These are phyloP conservation scores for Teratosphaeria destructans DNA, from an alignment of 2,329 filamentous ascomycete genomes.

Conservation along the genomic window DNA sequence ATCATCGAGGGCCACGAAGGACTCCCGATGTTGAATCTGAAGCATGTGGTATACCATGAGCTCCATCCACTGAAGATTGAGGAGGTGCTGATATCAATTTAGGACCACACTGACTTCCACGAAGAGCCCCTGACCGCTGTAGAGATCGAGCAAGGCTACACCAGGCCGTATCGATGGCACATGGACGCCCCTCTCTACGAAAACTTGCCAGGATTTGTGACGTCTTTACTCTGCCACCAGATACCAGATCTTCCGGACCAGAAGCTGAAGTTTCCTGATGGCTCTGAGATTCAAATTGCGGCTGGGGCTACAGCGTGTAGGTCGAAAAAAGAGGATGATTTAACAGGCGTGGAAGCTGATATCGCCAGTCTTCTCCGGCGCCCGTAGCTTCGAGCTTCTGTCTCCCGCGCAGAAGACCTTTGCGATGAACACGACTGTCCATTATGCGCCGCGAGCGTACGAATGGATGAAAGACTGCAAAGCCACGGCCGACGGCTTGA, in stretches of 20 bases:
- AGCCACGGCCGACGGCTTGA: conserved; percentile 19
- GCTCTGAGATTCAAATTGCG: conserved; percentile 9
- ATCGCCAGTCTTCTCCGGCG: conserved; percentile 18
- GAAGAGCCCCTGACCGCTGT: neutral
- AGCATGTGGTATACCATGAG: conserved; percentile 6
- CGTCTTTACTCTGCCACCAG: conserved; percentile 14
- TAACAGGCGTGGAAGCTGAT: conserved; percentile 3
- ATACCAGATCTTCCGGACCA: conserved; percentile 16
- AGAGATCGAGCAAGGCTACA: conserved; percentile 8
- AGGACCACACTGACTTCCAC: neutral
- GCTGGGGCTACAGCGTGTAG: conserved; percentile 17
- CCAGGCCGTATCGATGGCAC: conserved; percentile 23
- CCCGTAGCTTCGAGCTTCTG: conserved; percentile 17
- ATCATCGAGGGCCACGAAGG: conserved; percentile 10
- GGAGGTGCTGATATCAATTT: neutral
- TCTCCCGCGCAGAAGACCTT: conserved; percentile 17
- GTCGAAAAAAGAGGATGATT: neutral
- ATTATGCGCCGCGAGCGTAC: conserved; percentile 21
- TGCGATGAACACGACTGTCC: conserved; percentile 20
- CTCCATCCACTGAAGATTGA: too few species aligned
- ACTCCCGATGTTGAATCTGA: conserved; percentile 10
- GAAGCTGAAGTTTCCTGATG: conserved; percentile 14
- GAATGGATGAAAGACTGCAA: conserved; percentile 23
- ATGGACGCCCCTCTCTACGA: conserved; percentile 23
- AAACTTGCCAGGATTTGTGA: conserved; percentile 20